These are phyloP conservation scores for Cryptosporidium bovis DNA, from an alignment of 169 alveolate genomes.

Conservation along the genomic window DNA sequence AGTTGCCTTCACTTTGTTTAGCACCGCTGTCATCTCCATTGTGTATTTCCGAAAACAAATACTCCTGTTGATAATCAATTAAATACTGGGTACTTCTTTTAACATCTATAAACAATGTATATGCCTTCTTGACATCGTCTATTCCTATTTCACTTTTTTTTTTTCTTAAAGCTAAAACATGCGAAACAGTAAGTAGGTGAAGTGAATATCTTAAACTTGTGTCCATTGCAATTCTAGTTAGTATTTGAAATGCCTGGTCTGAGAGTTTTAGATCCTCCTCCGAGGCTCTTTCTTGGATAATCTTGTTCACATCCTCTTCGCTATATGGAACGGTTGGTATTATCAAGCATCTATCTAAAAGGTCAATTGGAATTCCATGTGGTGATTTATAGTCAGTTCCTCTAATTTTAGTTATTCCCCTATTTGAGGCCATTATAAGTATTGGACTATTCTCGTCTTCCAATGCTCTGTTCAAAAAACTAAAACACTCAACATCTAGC, in stretches of 20 bases:
- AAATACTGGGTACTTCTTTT: slow-evolving; percentile 95
- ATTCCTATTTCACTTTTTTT: slow-evolving; percentile 92
- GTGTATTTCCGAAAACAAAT: slow-evolving; percentile 56
- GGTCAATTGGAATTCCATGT: slow-evolving; percentile 99
- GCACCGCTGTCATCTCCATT: background rate
- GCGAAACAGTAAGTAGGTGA: slow-evolving; percentile 91
- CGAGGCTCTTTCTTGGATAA: slow-evolving; percentile 94
- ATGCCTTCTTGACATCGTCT: slow-evolving; percentile 95
- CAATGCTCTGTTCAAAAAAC: slow-evolving; percentile 97
- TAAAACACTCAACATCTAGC: slow-evolving; percentile 99
- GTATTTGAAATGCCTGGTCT: slow-evolving; percentile 93
- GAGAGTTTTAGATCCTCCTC: slow-evolving; percentile 98
- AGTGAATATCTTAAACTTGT: slow-evolving; percentile 95
- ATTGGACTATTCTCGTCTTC: slow-evolving; percentile 97
- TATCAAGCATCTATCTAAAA: slow-evolving; percentile 96
- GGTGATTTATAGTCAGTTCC: slow-evolving; percentile 98
- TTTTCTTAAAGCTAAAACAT: slow-evolving; percentile 90
- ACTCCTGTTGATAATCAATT: slow-evolving; percentile 76
- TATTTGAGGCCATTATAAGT: slow-evolving; percentile 99
- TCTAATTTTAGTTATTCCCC: slow-evolving; percentile 97
- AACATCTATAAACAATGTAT: slow-evolving; percentile 95
- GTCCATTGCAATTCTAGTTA: slow-evolving; percentile 95
- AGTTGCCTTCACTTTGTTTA: no score
- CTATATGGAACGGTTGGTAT: slow-evolving; percentile 96
- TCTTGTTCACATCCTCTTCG: slow-evolving; percentile 90